These are phyloP conservation scores for Haplosporangium gracile DNA, from an alignment of 192 early-diverging fungal species.

Conservation along the genomic window DNA sequence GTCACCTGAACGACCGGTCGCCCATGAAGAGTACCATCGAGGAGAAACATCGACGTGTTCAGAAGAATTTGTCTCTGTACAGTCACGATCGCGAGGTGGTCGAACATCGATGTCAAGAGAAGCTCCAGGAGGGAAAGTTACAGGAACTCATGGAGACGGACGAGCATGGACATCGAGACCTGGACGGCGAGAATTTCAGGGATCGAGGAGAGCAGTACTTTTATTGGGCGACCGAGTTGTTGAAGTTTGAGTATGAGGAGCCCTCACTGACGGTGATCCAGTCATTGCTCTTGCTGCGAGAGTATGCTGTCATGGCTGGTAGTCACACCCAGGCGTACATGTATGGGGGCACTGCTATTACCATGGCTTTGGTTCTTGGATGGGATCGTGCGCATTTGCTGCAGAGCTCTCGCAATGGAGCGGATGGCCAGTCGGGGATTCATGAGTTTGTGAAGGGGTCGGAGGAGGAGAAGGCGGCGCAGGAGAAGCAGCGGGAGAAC, in stretches of 20 bases:
- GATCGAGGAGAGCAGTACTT: slow-evolving; percentile 53
- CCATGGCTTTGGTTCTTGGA: slow-evolving; percentile 53
- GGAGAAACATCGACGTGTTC: slow-evolving; percentile 22
- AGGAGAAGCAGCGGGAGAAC: slow-evolving; percentile 23
- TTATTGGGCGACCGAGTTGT: slow-evolving; percentile 38
- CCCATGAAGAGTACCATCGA: slow-evolving; percentile 25
- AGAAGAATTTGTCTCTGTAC: slow-evolving; percentile 22
- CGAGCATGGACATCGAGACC: slow-evolving; percentile 24
- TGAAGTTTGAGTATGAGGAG: slow-evolving; percentile 38
- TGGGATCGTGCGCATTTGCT: slow-evolving; percentile 37
- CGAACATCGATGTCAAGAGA: slow-evolving; percentile 2
- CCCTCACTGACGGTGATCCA: slow-evolving; percentile 45
- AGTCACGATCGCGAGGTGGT: background rate
- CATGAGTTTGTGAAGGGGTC: background rate
- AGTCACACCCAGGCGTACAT: slow-evolving; percentile 50
- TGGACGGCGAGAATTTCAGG: slow-evolving; percentile 18
- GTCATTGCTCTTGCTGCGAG: slow-evolving; percentile 40
- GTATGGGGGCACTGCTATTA: slow-evolving; percentile 48
- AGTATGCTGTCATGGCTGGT: slow-evolving; percentile 53
- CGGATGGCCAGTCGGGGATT: background rate
- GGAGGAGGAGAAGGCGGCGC: slow-evolving; percentile 3
- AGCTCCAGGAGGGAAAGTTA: slow-evolving; percentile 10
- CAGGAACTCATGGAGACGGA: slow-evolving; percentile 50
- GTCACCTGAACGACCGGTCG: slow-evolving; percentile 40
- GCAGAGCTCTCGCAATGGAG: background rate